These are phyloP conservation scores for Sclerotinia glacialis DNA, from an alignment of 2,329 filamentous ascomycete species.

Conservation along the genomic window DNA sequence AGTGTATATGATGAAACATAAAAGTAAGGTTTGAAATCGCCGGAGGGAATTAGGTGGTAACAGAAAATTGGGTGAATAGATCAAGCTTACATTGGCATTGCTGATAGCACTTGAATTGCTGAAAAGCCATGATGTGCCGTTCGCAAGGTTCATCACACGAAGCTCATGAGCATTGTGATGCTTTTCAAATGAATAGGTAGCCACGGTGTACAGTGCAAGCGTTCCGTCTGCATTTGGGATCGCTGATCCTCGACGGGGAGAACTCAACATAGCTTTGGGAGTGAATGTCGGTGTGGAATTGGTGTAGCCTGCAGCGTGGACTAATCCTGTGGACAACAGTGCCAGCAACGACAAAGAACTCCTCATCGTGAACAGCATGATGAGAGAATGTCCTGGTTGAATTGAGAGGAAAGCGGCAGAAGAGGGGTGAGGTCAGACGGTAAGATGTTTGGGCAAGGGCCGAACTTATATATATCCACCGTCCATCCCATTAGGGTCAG, in stretches of 20 bases:
- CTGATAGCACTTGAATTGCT: constrained; percentile 33
- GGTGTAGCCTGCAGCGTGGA: constrained; percentile 20
- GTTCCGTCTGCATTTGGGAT: constrained; percentile 66
- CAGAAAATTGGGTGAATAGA: no score
- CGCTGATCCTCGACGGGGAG: constrained; percentile 66
- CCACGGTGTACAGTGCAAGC: constrained; percentile 64
- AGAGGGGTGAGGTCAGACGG: not conserved
- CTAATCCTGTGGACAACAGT: constrained; percentile 15
- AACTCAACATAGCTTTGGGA: constrained; percentile 71
- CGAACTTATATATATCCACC: constrained; percentile 12
- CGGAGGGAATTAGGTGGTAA: no score
- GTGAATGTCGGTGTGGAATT: constrained; percentile 50
- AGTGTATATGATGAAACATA: no score
- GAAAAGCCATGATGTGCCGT: constrained; percentile 26
- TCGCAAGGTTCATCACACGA: constrained; percentile 60
- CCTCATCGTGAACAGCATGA: constrained; percentile 21
- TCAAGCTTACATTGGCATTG: constrained; percentile 22
- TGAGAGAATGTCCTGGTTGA: constrained; percentile 2
- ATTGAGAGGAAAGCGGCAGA: not conserved
- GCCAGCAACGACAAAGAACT: constrained; percentile 13
- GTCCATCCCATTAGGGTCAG: not conserved
- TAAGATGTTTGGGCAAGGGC: not conserved
- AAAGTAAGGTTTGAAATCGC: no score
- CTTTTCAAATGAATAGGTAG: constrained; percentile 72
- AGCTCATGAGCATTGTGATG: constrained; percentile 59